These are phyloP conservation scores for Apiospora kogelbergensis DNA, from an alignment of 2,329 filamentous ascomycete species.

Conservation along the genomic window DNA sequence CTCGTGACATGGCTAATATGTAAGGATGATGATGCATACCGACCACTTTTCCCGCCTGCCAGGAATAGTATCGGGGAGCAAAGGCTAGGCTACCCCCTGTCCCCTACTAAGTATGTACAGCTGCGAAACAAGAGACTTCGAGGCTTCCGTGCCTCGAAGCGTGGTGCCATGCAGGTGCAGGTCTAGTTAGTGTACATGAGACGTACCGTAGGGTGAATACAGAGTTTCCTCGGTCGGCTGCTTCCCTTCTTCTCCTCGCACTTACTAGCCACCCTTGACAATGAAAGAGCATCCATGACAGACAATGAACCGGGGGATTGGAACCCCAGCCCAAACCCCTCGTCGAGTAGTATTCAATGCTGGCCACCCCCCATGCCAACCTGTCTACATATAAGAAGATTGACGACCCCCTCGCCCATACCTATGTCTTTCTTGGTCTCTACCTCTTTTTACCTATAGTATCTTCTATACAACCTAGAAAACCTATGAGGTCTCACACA, in stretches of 20 bases:
- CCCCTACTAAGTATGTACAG: neutral
- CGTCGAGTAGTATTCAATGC: neutral
- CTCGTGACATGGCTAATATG: slow-evolving; percentile 1
- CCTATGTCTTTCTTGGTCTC: neutral
- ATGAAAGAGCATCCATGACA: neutral
- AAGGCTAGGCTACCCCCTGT: neutral
- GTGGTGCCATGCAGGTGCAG: neutral
- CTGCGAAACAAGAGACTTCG: neutral
- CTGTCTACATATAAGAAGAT: neutral
- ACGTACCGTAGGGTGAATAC: slow-evolving; percentile 5
- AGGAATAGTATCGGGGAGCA: neutral
- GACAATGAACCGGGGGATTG: slow-evolving; percentile 1
- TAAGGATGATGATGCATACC: slow-evolving; percentile 5
- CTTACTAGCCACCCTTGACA: neutral
- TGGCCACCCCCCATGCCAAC: neutral
- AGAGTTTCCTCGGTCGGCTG: slow-evolving; percentile 6
- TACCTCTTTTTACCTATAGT: neutral
- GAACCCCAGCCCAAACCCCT: neutral
- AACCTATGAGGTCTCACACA: slow-evolving; percentile 11
- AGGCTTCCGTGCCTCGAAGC: neutral
- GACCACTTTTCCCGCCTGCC: neutral
- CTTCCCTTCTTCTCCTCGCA: neutral
- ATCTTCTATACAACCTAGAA: neutral
- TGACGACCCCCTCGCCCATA: neutral
- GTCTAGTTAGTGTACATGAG: slow-evolving; percentile 6